phyloP scores from a whole-genome alignment of 164 flowering plant species.

The Stephania yunnanensis region DNA sequence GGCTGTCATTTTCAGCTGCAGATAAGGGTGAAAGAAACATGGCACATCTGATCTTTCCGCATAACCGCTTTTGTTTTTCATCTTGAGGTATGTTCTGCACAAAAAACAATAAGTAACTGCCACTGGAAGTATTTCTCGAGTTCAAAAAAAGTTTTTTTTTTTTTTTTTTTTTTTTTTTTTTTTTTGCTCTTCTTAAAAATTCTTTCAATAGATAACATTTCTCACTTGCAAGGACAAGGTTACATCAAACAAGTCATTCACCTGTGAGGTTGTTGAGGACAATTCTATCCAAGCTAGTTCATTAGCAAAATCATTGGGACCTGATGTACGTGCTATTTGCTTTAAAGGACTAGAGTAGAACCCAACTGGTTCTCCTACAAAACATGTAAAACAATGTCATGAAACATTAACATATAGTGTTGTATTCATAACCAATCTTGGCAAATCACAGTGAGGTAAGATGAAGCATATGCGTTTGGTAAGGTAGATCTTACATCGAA shows the following conservation, averaged over 20 bases:
- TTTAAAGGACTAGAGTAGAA: constrained; percentile 56
- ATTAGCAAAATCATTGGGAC: constrained; percentile 23
- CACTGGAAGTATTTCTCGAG: not conserved
- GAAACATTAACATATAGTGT: not conserved
- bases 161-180: not conserved
- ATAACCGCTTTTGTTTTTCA: constrained; percentile 16
- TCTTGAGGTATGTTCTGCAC: constrained; percentile 30
- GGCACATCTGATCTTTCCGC: constrained; percentile 61
- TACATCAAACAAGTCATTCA: constrained; percentile 18
- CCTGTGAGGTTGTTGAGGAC: constrained; percentile 36
- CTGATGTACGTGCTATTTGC: constrained; percentile 35
- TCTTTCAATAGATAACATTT: not conserved
- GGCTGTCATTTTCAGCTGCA: constrained; percentile 34
- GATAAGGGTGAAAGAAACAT: constrained; percentile 39
- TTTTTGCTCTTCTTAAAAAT: not conserved
- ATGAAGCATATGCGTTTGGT: too few relatives aligned
- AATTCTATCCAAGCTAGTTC: constrained; percentile 60
- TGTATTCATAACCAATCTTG: not conserved
- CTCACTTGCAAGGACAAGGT: not conserved
- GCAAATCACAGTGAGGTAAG: not conserved
- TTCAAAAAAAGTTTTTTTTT: too few relatives aligned
- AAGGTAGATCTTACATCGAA: too few relatives aligned
- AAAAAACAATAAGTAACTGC: constrained; percentile 1
- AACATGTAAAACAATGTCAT: not conserved
- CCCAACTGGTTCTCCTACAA: constrained; percentile 66